Conservation (phyloP, 176 grass and related monocot species). For the Ensete glaucum region DNA sequence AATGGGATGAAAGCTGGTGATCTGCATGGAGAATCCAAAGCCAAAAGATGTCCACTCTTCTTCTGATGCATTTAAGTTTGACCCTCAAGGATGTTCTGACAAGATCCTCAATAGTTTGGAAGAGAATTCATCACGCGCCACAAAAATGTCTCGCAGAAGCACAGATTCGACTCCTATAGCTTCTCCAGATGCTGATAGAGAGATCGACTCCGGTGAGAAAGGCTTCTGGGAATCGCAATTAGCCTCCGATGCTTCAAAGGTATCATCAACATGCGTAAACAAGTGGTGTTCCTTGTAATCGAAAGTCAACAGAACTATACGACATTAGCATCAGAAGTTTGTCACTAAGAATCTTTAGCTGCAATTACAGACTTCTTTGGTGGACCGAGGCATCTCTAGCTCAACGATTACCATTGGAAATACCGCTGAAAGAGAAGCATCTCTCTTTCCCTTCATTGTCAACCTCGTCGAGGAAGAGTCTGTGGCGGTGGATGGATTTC, state of each 20-base stretch:
- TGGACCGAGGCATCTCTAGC: neutral
- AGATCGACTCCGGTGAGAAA: neutral
- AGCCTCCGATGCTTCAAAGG: neutral
- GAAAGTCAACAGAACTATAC: no score
- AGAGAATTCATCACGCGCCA: neutral
- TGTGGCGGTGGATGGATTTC: neutral
- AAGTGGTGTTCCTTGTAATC: no score
- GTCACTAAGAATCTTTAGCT: neutral
- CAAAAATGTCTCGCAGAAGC: neutral
- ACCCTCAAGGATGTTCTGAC: neutral
- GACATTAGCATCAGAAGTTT: no score
- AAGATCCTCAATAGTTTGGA: neutral
- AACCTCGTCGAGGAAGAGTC: constrained; percentile 3
- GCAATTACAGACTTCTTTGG: constrained; percentile 13
- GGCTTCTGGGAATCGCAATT: neutral
- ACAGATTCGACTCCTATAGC: constrained; percentile 1
- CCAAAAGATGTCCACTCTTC: constrained; percentile 1
- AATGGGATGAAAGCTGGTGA: constrained; percentile 18
- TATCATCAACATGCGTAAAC: constrained; percentile 4
- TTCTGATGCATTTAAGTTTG: neutral
- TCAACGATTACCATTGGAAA: neutral
- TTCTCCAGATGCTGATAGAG: constrained; percentile 10
- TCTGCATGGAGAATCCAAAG: constrained; percentile 19
- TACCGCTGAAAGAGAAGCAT: constrained; percentile 7
- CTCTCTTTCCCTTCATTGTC: constrained; percentile 6